phyloP scores from a whole-genome alignment of 345 rosid genomes.

The Acer campestre region DNA sequence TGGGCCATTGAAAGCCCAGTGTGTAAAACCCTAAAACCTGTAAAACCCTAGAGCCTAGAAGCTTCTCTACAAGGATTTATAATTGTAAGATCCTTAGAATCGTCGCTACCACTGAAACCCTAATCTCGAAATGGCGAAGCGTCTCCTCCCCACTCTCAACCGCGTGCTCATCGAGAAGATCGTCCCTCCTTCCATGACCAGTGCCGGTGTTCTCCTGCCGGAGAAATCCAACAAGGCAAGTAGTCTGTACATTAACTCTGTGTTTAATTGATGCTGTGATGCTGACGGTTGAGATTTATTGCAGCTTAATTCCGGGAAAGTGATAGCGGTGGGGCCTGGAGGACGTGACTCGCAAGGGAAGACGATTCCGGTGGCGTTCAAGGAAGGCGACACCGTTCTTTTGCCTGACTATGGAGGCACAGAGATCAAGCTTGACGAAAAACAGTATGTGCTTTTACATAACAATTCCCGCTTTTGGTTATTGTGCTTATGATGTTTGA shows the following conservation, averaged over 20 bases:
- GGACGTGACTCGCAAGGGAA: slow-evolving; percentile 61
- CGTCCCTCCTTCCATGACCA: slow-evolving; percentile 78
- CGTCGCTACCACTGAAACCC: not conserved
- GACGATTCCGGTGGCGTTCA: slow-evolving; percentile 56
- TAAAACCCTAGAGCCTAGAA: slow-evolving; percentile 38
- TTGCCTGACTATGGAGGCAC: slow-evolving; percentile 84
- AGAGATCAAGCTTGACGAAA: slow-evolving; percentile 76
- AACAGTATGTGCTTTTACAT: slow-evolving; percentile 48
- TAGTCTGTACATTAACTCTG: too few species aligned
- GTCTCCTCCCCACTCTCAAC: slow-evolving; percentile 70
- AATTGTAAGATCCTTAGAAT: not conserved
- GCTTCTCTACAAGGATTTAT: slow-evolving; percentile 27
- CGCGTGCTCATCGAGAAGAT: slow-evolving; percentile 78
- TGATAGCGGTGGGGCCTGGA: slow-evolving; percentile 80
- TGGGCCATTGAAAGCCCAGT: too few species aligned
- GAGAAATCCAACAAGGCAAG: slow-evolving; percentile 68
- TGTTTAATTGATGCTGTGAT: too few species aligned
- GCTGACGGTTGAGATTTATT: slow-evolving; percentile 1
- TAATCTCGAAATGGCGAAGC: slow-evolving; percentile 61
- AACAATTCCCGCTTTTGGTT: too few species aligned
- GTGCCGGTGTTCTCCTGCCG: slow-evolving; percentile 75
- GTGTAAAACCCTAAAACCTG: slow-evolving; percentile 1
- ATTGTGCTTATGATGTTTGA: too few species aligned
- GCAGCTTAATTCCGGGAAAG: slow-evolving; percentile 84
- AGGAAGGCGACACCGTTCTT: slow-evolving; percentile 91